Evolutionary conservation across 352 stramenopile species (phyloP).

Genomic region (Globisporangium rhizosaccharum): DNA sequence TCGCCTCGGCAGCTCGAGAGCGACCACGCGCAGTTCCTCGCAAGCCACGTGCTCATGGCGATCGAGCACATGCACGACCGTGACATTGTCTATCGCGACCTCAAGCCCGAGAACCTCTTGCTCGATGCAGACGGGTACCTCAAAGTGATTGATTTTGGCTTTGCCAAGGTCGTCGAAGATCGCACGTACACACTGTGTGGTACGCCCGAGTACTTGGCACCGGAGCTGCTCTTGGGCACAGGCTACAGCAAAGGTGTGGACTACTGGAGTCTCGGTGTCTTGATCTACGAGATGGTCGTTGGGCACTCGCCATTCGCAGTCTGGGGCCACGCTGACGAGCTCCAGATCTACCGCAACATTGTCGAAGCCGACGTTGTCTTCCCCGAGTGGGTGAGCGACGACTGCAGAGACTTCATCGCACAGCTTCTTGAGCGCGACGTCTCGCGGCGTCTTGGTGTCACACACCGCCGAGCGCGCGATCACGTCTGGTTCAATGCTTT

Average conservation of each 20-base stretch:
- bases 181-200: slow-evolving; percentile 91
- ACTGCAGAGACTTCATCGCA: slow-evolving; percentile 90
- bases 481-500: slow-evolving; percentile 90
- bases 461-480: slow-evolving; percentile 81
- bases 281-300: slow-evolving; percentile 91
- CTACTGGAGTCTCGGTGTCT: slow-evolving; percentile 89
- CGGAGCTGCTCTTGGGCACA: slow-evolving; percentile 91
- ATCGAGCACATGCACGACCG: slow-evolving; percentile 88
- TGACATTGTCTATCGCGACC: slow-evolving; percentile 91
- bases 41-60: slow-evolving; percentile 64
- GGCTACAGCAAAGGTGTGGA: slow-evolving; percentile 89
- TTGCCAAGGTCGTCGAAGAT: slow-evolving; percentile 89
- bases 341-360: slow-evolving; percentile 94
- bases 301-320: slow-evolving; percentile 88
- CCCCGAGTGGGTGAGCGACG: slow-evolving; percentile 86
- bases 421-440: slow-evolving; percentile 87
- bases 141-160: slow-evolving; percentile 93
- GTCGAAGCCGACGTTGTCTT: slow-evolving; percentile 88
- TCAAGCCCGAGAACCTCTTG: slow-evolving; percentile 93
- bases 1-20: slow-evolving; percentile 42
- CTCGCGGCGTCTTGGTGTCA: slow-evolving; percentile 86
- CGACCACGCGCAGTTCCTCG: slow-evolving; percentile 62
- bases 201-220: slow-evolving; percentile 91
- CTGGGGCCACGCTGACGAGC: slow-evolving; percentile 89
- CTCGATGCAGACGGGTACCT: slow-evolving; percentile 88